Evolutionary conservation across 2,329 filamentous ascomycete species (phyloP), one percentile per base, ranked within the genome.

Genomic region (Coniochaeta prunicola): DNA sequence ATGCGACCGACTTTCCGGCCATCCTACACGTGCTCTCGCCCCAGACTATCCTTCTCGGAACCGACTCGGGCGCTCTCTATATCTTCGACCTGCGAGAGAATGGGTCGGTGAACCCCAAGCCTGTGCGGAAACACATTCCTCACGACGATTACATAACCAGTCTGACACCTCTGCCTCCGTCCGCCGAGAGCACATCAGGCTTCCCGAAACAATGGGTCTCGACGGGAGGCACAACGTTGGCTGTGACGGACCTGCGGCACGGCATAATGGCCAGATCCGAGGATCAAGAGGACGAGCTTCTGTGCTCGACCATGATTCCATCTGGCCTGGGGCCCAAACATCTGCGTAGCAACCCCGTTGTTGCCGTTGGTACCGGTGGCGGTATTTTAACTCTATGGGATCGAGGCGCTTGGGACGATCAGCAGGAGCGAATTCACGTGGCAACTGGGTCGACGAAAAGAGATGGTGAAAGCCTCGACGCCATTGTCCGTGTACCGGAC

Each of bases 161-260:
- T 56, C 80, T 99, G 50, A 89, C 90, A 0, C 87, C 92, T 1
- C 82, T 99, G 0, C 92, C 92, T 0, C 83, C 92, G 0, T 88
- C 89, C 1, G 82, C 87, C 31, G 85, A 89, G 59, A 94, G 89
- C 71, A 96, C 91, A 0, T 93, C 89, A 19, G 92, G 92, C 5
- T 93, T 90, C 71, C 86, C 90, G 67, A 96, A 96, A 74, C 93
- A 97, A 75, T 99, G 92, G 89, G 83, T 97, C 57, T 94, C 89
- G 38, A 97, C 92, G 0, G 94, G 94, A 34, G 92, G 92, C 50
- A 93, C 91, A 1, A 97, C 93, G 0, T 77, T 99, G 21, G 91
- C 92, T 1, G 87, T 97, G 38, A 96, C 92, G 0, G 94, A 99
- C 70, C 78, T 97, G 50, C 85, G 93, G 26, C 82, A 90, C 54